A percentile compares a stretch with the other conserved stretches of the same genome.
Evolutionary conservation across 2,329 filamentous ascomycete species (phyloP).

Genomic region (Tolypocladium album): DNA sequence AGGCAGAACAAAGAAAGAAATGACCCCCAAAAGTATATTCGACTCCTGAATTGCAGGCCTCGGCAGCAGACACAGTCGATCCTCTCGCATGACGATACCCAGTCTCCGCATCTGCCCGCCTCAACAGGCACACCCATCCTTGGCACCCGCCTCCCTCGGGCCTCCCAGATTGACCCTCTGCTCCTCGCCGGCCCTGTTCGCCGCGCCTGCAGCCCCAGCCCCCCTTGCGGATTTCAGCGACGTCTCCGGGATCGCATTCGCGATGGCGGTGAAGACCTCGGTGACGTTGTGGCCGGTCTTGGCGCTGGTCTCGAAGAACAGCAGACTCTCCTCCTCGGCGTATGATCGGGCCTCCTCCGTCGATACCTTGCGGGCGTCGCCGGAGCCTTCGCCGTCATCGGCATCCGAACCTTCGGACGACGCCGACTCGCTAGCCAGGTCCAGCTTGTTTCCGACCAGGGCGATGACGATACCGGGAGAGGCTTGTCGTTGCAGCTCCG

Average conservation of each 20-base stretch:
- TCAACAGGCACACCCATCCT: conserved; percentile 86
- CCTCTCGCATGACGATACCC: conserved; percentile 1
- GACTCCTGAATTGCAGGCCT: conserved; percentile 11
- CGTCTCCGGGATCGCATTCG: conserved; percentile 94
- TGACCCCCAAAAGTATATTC: conserved; percentile 8
- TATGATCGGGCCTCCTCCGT: conserved; percentile 89
- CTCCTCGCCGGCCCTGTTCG: conserved; percentile 53
- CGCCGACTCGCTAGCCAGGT: conserved; percentile 59
- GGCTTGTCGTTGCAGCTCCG: conserved; percentile 91
- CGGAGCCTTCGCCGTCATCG: conserved; percentile 50
- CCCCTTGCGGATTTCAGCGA: conserved; percentile 82
- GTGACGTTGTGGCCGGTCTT: conserved; percentile 93
- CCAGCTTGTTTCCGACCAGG: conserved; percentile 92
- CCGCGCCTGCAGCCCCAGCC: conserved; percentile 50
- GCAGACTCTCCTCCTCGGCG: conserved; percentile 82
- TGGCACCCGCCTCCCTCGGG: conserved; percentile 61
- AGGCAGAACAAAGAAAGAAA: conserved; percentile 5
- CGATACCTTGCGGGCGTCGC: conserved; percentile 76
- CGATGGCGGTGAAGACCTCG: conserved; percentile 96
- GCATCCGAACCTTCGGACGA: conserved; percentile 35
- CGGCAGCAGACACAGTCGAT: conserved; percentile 7
- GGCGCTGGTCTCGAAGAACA: conserved; percentile 97
- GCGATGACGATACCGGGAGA: conserved; percentile 95
- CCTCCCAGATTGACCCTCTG: conserved; percentile 75
- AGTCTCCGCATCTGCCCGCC: conserved; percentile 1